These are phyloP conservation scores for Pseudogymnoascus pannorum DNA, from an alignment of 2,329 filamentous ascomycete genomes.

Conservation along the genomic window DNA sequence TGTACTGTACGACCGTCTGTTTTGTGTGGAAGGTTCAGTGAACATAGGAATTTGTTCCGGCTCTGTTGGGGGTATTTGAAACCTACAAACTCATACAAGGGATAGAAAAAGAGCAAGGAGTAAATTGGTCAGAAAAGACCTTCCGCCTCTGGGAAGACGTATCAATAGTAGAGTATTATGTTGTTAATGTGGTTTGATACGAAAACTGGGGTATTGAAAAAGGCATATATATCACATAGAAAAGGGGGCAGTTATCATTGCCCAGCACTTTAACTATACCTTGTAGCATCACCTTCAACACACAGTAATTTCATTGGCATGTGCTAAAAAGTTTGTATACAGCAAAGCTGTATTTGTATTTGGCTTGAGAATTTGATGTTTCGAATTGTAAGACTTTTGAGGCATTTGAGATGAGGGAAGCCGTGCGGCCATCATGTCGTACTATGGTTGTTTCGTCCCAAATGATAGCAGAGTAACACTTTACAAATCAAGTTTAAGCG, in stretches of 20 bases:
- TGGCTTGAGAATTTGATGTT: background rate
- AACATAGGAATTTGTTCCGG: background rate
- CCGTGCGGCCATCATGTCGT: background rate
- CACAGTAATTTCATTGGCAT: background rate
- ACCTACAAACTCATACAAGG: background rate
- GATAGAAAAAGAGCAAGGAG: background rate
- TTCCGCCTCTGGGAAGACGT: background rate
- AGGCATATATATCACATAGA: background rate
- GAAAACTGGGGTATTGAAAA: background rate
- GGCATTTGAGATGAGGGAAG: background rate
- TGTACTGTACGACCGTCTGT: background rate
- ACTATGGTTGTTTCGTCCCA: background rate
- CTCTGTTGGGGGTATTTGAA: background rate
- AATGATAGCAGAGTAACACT: background rate
- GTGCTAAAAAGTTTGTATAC: background rate
- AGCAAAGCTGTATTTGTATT: background rate
- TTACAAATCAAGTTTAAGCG: slow-evolving; percentile 4
- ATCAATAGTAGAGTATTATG: background rate
- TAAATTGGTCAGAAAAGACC: background rate
- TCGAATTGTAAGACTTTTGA: background rate
- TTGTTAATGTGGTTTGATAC: background rate
- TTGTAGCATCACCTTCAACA: background rate
- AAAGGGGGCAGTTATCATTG: background rate
- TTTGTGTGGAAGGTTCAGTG: background rate
- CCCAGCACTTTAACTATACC: background rate